phyloP scores from a whole-genome alignment of 441 rosid species.

The Biscutella auriculata region DNA sequence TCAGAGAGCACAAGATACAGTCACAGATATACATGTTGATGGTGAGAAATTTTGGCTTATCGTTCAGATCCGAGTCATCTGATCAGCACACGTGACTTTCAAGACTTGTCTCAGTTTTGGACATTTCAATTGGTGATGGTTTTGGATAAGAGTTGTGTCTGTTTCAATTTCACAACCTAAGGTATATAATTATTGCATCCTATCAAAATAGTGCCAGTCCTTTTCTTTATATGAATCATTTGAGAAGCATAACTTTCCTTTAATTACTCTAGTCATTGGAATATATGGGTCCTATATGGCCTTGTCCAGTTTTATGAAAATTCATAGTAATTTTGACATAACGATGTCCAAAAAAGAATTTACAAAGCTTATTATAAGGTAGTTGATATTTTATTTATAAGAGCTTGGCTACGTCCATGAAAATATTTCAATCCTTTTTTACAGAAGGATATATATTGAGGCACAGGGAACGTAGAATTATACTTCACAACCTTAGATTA shows the following conservation, averaged over 20 bases:
- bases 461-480: not conserved
- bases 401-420: not conserved
- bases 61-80: not conserved
- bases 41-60: not conserved
- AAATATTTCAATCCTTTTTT: too few relatives aligned
- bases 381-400: not conserved
- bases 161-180: not conserved
- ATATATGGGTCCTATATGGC: too few relatives aligned
- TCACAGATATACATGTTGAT: not conserved
- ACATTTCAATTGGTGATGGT: not conserved
- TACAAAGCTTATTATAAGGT: too few relatives aligned
- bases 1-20: too few relatives aligned
- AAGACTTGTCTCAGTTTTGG: not conserved
- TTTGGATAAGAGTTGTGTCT: not conserved
- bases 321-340: not conserved
- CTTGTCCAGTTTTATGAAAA: not conserved
- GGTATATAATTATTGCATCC: not conserved
- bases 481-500: constrained; percentile 1
- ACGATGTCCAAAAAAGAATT: too few relatives aligned
- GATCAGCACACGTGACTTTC: not conserved
- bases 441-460: not conserved
- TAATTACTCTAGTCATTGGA: not conserved
- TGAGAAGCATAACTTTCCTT: not conserved
- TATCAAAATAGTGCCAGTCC: not conserved
- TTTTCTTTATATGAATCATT: not conserved